phyloP scores from a whole-genome alignment of 75 land plant genomes.

The Adiantum capillusveneris region DNA sequence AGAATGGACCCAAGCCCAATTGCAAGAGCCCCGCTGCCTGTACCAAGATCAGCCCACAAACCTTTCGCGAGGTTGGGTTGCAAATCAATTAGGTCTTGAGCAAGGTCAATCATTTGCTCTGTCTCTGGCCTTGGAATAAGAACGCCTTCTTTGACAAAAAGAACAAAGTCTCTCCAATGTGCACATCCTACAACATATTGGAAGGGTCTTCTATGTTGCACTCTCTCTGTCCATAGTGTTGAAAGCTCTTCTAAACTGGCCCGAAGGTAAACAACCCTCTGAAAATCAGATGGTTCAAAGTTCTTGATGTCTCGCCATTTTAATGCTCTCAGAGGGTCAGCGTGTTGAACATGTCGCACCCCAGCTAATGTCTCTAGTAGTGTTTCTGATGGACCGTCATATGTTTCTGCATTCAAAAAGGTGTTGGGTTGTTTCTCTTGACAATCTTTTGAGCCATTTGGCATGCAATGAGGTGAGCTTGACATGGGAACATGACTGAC shows the following conservation, averaged over 20 bases:
- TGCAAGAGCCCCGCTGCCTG: conserved; percentile 95
- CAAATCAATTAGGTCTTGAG: conserved; percentile 29
- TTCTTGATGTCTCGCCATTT: neutral
- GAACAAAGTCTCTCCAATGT: conserved; percentile 93
- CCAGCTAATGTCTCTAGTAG: too few relatives aligned
- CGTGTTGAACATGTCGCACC: neutral
- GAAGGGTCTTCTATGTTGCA: conserved; percentile 75
- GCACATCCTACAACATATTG: conserved; percentile 92
- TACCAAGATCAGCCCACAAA: conserved; percentile 93
- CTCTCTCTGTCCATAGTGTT: conserved; percentile 60
- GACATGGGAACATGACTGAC: conserved; percentile 16
- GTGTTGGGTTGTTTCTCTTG: too few relatives aligned
- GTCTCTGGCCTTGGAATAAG: conserved; percentile 98
- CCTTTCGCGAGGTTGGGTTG: conserved; percentile 37
- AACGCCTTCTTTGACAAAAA: conserved; percentile 85
- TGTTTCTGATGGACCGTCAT: too few relatives aligned
- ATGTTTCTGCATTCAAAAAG: too few relatives aligned
- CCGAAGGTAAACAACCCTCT: conserved; percentile 20
- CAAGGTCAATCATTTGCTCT: conserved; percentile 77
- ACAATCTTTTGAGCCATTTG: too few relatives aligned
- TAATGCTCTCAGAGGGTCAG: neutral
- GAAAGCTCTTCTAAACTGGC: conserved; percentile 58
- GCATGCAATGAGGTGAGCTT: too few relatives aligned
- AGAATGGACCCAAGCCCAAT: conserved; percentile 63
- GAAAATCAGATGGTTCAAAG: conserved; percentile 3